Base-by-base conservation (phyloP, 139 green algal species). In the Marvania coccoides region DNA sequence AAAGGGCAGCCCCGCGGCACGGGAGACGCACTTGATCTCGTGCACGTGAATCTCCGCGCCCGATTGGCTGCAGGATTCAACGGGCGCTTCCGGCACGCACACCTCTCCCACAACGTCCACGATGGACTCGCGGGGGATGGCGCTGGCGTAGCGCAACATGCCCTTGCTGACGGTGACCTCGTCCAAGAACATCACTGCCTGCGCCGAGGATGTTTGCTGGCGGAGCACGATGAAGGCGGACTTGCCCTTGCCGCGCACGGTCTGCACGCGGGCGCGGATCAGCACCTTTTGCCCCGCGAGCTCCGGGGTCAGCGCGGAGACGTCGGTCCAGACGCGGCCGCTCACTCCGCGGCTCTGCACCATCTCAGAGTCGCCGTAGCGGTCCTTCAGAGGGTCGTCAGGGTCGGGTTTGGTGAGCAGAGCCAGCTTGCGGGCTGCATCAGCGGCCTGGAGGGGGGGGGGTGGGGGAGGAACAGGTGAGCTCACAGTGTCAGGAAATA, bases 121-220 rank as follows among this genome's bases (percentile, higher is more conserved):
- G 33, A 99, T 90, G 12, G 85, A 93, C 81, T 99, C 94, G n/a
- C 87, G 87, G 3, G 85, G 72, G 35, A 99, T 77, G 69, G 78
- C 79, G 7, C 75, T 85, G 3, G 87, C 87, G 63, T 97, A 99
- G 86, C 98, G 98, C 30, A 99, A 87, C 94, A 99, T 98, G 58
- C 79, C 76, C 48, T 95, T 95, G 81, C 74, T 90, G 14, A 98
- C 89, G 0, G 70, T 87, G 12, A 66, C 70, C 46, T 95, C 90
- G 45, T 95, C 84, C 14, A 86, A 84, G 69, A 95, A 95, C 55
- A 98, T 47, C n/a, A 91, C 72, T 4, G 66, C 83, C 83, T 97
- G 92, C 58, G 95, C 79, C 6, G 92, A 97, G 24, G 76, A 78
- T 19, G 79, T 90, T 2, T 80, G 63, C 67, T 97, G 85, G 10